Evolutionary conservation across 73 alveolate genomes (phyloP).

Genomic region (Strombidium stylifer): DNA sequence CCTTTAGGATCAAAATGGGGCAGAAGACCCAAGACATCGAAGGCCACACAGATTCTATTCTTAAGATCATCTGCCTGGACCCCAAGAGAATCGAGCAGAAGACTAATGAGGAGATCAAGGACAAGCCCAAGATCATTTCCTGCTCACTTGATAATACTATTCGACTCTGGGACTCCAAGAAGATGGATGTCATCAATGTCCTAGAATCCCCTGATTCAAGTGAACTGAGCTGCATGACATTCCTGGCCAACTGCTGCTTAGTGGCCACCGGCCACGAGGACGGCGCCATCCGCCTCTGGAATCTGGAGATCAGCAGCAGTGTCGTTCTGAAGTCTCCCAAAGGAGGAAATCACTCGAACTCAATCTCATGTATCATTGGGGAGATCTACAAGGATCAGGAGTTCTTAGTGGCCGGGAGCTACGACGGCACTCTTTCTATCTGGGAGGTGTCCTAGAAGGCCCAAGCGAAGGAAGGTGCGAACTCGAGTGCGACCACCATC

Average conservation of each 20-base stretch:
- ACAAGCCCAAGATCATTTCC: slow-evolving; percentile 61
- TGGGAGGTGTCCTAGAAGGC: slow-evolving; percentile 92
- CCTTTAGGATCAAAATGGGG: slow-evolving; percentile 73
- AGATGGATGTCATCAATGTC: slow-evolving; percentile 59
- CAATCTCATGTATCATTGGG: slow-evolving; percentile 76
- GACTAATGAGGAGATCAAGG: slow-evolving; percentile 53
- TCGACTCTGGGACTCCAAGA: slow-evolving; percentile 92
- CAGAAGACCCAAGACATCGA: slow-evolving; percentile 74
- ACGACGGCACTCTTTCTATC: slow-evolving; percentile 80
- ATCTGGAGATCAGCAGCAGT: slow-evolving; percentile 73
- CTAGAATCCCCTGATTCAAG: slow-evolving; percentile 75
- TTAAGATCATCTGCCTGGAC: slow-evolving; percentile 64
- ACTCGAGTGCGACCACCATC: slow-evolving; percentile 53
- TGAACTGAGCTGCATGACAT: slow-evolving; percentile 84
- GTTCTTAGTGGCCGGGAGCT: slow-evolving; percentile 77
- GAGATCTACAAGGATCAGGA: slow-evolving; percentile 68
- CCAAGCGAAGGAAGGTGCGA: slow-evolving; percentile 30
- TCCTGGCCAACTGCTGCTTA: slow-evolving; percentile 71
- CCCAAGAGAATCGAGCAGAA: slow-evolving; percentile 57
- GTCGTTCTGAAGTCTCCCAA: slow-evolving; percentile 71
- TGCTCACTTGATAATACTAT: slow-evolving; percentile 87
- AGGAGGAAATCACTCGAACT: slow-evolving; percentile 56
- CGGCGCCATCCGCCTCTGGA: slow-evolving; percentile 84
- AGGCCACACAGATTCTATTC: slow-evolving; percentile 87
- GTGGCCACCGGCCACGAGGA: slow-evolving; percentile 94